phyloP scores from a whole-genome alignment of 139 green algal species.

The Pleodorina starrii region DNA sequence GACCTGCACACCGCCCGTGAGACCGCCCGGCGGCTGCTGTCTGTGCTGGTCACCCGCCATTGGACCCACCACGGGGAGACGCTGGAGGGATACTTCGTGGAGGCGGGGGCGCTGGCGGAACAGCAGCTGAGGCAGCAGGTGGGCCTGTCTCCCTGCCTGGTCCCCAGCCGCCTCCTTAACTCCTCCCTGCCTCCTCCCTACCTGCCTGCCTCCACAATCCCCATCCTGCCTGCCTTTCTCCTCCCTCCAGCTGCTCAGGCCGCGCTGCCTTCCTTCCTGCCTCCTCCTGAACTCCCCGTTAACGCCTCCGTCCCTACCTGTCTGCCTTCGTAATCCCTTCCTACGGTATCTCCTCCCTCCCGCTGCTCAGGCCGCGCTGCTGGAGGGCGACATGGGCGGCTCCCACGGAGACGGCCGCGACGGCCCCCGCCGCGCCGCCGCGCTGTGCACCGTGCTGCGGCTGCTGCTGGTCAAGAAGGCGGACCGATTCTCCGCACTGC shows the following conservation, averaged over 20 bases:
- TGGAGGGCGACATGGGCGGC: constrained; percentile 43
- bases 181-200: background rate
- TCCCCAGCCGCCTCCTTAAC: background rate
- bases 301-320: too few species aligned
- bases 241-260: background rate
- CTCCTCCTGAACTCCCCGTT: too few species aligned
- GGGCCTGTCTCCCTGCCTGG: background rate
- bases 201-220: background rate
- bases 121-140: constrained; percentile 53
- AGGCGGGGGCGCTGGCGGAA: background rate
- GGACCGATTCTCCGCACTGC: constrained; percentile 37
- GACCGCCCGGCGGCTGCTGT: constrained; percentile 40
- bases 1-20: constrained; percentile 42
- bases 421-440: constrained; percentile 50
- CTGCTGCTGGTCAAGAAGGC: constrained; percentile 55
- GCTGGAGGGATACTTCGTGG: constrained; percentile 37
- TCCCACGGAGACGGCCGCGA: constrained; percentile 35
- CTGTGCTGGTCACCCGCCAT: constrained; percentile 48
- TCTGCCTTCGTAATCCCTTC: too few species aligned
- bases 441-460: constrained; percentile 53
- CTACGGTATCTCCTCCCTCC: too few species aligned
- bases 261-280: background rate
- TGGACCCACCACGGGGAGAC: constrained; percentile 50
- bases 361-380: background rate
- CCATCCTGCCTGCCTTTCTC: background rate